Conservation (phyloP, 148 eudicot species). For the Heliamphora exappendiculata region DNA sequence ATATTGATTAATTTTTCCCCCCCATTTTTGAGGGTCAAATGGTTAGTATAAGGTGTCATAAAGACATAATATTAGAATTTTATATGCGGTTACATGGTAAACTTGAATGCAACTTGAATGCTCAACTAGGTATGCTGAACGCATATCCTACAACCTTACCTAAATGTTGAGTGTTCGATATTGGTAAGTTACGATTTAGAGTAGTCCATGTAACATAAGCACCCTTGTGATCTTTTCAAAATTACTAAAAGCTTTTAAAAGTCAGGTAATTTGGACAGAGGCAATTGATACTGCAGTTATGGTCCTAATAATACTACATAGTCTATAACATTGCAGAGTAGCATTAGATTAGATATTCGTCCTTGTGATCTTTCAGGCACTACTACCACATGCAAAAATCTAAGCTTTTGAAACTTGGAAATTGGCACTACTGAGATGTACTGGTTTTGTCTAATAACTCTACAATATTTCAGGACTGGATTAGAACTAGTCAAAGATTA, state of each 20-base stretch:
- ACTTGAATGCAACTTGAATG: too few species aligned
- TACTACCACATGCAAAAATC: neutral
- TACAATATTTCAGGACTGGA: too few species aligned
- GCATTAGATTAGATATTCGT: neutral
- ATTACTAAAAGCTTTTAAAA: neutral
- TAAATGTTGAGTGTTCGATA: too few species aligned
- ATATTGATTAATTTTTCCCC: too few species aligned
- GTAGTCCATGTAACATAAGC: too few species aligned
- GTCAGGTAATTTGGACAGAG: neutral
- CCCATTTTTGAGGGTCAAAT: too few species aligned
- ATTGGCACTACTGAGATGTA: neutral
- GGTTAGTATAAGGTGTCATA: too few species aligned
- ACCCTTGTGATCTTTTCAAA: neutral
- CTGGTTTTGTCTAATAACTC: neutral
- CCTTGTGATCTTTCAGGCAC: neutral
- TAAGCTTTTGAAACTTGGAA: neutral
- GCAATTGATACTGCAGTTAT: neutral
- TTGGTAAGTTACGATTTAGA: too few species aligned
- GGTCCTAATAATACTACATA: neutral
- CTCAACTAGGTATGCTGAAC: too few species aligned
- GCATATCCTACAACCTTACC: too few species aligned
- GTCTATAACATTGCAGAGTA: neutral
- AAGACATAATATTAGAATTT: too few species aligned
- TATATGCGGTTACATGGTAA: too few species aligned
- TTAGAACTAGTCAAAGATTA: neutral